These are phyloP conservation scores for Melocanna baccifera DNA, from an alignment of 176 grass and related monocot genomes.

Conservation along the genomic window DNA sequence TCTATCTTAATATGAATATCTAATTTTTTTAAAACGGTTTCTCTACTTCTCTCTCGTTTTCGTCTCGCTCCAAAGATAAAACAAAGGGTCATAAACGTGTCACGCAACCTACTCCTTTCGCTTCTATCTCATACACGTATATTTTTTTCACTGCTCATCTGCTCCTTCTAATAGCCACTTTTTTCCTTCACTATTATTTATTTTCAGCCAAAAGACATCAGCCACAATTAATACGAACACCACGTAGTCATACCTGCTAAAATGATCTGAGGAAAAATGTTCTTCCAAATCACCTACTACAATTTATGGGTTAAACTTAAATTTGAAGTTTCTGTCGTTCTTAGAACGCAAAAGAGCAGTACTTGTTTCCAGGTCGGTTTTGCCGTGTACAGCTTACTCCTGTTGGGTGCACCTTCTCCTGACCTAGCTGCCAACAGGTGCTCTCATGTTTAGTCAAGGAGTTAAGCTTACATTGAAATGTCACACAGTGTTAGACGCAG, in stretches of 20 bases:
- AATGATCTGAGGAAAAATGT: neutral
- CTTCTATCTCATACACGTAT: too few relatives aligned
- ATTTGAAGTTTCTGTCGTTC: neutral
- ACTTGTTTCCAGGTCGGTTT: neutral
- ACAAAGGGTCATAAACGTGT: rapidly evolving
- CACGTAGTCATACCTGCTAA: neutral
- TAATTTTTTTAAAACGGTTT: too few relatives aligned
- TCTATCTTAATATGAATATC: too few relatives aligned
- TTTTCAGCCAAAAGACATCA: too few relatives aligned
- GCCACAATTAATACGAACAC: too few relatives aligned
- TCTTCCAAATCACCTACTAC: neutral
- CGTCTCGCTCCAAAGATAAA: too few relatives aligned
- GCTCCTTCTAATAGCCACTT: too few relatives aligned
- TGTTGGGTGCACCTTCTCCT: conserved; percentile 42
- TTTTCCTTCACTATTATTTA: too few relatives aligned
- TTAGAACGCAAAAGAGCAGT: neutral
- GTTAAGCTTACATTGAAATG: conserved; percentile 16
- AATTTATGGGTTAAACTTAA: neutral
- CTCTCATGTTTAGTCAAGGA: neutral
- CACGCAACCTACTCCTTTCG: too few relatives aligned
- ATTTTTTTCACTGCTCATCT: too few relatives aligned
- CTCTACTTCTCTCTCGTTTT: too few relatives aligned
- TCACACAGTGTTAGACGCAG: neutral
- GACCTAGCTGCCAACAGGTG: conserved; percentile 11
- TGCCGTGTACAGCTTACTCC: neutral